Evolutionary conservation across 2,329 filamentous ascomycete species (phyloP).

Genomic region (Ilyonectria mors-panacis): DNA sequence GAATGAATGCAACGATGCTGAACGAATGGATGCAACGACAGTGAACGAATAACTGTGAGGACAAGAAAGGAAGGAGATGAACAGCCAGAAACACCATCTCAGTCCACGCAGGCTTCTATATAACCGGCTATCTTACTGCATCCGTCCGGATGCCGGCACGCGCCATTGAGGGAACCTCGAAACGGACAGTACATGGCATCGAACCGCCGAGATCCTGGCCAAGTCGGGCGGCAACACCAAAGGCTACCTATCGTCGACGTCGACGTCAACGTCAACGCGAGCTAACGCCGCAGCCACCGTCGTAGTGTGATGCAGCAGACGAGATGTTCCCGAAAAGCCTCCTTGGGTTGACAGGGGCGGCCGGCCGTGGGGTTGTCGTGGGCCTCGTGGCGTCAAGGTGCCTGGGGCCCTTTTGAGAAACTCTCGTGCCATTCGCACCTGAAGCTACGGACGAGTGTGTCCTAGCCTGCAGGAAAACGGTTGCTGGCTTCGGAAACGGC

Average conservation of each 20-base stretch:
- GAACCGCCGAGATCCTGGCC: background rate
- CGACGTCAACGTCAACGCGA: background rate
- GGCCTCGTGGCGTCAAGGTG: background rate
- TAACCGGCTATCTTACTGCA: background rate
- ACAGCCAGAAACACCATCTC: background rate
- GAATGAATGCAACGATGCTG: background rate
- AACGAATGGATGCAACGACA: slow-evolving; percentile 5
- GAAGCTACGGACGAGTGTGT: slow-evolving; percentile 1
- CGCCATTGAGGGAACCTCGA: background rate
- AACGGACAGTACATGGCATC: background rate
- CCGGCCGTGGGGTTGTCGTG: too few relatives aligned
- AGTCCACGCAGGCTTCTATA: background rate
- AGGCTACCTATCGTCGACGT: background rate
- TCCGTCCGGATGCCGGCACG: background rate
- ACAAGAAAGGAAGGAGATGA: background rate
- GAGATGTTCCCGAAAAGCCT: background rate
- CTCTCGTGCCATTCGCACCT: background rate
- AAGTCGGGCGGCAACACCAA: background rate
- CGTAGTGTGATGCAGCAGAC: background rate
- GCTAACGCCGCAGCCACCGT: background rate
- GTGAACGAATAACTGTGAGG: background rate
- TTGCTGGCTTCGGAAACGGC: background rate
- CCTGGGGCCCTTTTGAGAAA: background rate
- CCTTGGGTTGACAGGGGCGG: too few relatives aligned
- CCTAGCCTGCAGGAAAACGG: background rate